These are phyloP conservation scores for Coniochaeta sp. DNA, from an alignment of 2,329 filamentous ascomycete genomes.

Conservation along the genomic window DNA sequence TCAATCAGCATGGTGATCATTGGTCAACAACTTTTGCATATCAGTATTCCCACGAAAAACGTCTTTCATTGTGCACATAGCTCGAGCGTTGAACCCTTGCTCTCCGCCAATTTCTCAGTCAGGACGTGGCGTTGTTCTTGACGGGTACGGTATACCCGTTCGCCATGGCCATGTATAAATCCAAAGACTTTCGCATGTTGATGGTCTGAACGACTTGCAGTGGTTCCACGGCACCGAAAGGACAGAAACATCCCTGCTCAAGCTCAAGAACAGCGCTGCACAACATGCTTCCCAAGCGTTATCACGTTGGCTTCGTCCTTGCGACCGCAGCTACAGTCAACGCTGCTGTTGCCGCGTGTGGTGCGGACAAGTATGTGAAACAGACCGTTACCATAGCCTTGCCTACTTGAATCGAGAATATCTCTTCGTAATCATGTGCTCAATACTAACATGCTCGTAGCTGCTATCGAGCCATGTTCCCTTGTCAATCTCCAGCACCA, in stretches of 20 bases:
- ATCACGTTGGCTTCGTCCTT: neutral
- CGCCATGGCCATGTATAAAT: neutral
- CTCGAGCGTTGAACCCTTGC: neutral
- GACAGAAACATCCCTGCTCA: neutral
- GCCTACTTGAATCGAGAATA: neutral
- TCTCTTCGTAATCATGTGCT: neutral
- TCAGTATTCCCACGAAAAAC: neutral
- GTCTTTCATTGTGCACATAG: neutral
- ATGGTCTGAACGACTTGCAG: neutral
- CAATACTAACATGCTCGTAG: constrained; percentile 2
- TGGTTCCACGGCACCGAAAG: neutral
- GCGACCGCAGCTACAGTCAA: neutral
- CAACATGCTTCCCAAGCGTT: neutral
- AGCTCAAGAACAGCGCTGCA: neutral
- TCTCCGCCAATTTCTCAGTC: neutral
- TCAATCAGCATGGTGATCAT: neutral
- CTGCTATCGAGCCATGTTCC: constrained; percentile 14
- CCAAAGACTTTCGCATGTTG: neutral
- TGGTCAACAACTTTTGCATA: neutral
- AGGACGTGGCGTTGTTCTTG: neutral
- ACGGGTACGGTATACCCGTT: neutral
- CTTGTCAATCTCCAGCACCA: constrained; percentile 10
- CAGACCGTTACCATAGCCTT: neutral
- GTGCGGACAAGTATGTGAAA: constrained; percentile 2
- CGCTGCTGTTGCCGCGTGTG: neutral